Evolutionary conservation across 2,329 filamentous ascomycete genomes (phyloP).

Genomic region (Leptographium wingfieldii): DNA sequence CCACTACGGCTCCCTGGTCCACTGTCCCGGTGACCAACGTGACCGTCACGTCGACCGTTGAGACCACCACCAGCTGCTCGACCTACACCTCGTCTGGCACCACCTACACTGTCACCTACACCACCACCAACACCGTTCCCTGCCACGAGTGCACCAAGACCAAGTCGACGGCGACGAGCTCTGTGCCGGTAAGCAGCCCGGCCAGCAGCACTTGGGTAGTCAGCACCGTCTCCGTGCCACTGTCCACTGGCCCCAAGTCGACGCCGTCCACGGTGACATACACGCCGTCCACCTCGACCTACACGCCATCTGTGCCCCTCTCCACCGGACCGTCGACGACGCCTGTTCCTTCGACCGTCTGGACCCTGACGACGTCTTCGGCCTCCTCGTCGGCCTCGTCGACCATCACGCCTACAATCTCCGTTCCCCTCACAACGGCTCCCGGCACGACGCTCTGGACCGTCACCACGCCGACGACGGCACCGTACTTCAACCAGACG

Average conservation of each 20-base stretch:
- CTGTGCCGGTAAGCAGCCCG: neutral
- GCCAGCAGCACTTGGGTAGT: neutral
- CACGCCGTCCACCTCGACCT: neutral
- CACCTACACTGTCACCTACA: constrained; percentile 7
- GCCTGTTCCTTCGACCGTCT: neutral
- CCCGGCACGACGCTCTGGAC: neutral
- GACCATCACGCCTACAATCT: neutral
- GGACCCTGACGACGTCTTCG: neutral
- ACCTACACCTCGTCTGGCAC: constrained; percentile 2
- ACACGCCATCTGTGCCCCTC: neutral
- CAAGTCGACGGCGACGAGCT: neutral
- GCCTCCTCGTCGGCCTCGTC: neutral
- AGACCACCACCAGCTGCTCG: neutral
- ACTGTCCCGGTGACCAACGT: neutral
- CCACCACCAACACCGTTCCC: neutral
- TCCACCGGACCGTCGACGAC: neutral
- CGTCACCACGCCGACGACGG: neutral
- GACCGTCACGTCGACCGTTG: constrained; percentile 2
- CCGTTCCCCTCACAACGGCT: neutral
- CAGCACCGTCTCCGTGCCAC: neutral
- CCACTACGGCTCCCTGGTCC: neutral
- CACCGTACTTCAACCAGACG: neutral
- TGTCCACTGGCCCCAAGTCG: neutral
- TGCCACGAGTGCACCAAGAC: constrained; percentile 1
- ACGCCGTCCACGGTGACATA: neutral